phyloP scores from a whole-genome alignment of 495 filamentous ascomycete genomes.

The Hyphodiscus hymeniophilus region DNA sequence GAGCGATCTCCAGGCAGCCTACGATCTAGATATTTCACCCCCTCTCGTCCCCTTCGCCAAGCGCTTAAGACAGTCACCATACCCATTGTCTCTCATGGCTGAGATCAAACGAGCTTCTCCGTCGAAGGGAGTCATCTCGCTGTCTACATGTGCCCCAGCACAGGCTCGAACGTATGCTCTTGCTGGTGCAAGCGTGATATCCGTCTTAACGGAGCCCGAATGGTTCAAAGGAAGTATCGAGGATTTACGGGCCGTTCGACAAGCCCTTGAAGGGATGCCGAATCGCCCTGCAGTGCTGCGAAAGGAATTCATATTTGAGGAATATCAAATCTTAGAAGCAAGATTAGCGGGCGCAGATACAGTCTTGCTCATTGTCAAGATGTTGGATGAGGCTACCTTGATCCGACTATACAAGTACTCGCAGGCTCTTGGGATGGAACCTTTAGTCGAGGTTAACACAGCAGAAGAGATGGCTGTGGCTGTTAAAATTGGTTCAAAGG shows the following conservation, averaged over 20 bases:
- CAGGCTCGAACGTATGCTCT: conserved; percentile 90
- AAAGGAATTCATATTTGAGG: conserved; percentile 97
- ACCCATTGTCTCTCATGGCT: conserved; percentile 78
- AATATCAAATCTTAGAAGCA: conserved; percentile 97
- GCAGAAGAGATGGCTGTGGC: conserved; percentile 86
- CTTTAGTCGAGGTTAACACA: conserved; percentile 93
- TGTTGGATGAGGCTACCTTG: conserved; percentile 74
- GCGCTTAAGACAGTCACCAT: conserved; percentile 72
- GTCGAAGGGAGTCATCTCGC: conserved; percentile 89
- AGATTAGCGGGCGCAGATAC: conserved; percentile 91
- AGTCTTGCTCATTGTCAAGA: conserved; percentile 94
- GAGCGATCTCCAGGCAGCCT: conserved; percentile 77
- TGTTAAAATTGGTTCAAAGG: conserved; percentile 78
- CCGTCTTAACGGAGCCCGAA: conserved; percentile 92
- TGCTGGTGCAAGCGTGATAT: conserved; percentile 92
- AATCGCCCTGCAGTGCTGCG: conserved; percentile 87
- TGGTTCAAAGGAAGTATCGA: conserved; percentile 99
- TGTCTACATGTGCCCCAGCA: conserved; percentile 75
- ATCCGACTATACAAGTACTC: conserved; percentile 80
- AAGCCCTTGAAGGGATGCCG: conserved; percentile 78
- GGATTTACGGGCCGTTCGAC: conserved; percentile 80
- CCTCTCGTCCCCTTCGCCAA: conserved; percentile 77
- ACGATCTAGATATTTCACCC: conserved; percentile 74
- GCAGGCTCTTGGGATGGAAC: conserved; percentile 89
- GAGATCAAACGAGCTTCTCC: conserved; percentile 97